Conservation (phyloP, 1,284 basidiomycete species). For the Leccinum idahoense region DNA sequence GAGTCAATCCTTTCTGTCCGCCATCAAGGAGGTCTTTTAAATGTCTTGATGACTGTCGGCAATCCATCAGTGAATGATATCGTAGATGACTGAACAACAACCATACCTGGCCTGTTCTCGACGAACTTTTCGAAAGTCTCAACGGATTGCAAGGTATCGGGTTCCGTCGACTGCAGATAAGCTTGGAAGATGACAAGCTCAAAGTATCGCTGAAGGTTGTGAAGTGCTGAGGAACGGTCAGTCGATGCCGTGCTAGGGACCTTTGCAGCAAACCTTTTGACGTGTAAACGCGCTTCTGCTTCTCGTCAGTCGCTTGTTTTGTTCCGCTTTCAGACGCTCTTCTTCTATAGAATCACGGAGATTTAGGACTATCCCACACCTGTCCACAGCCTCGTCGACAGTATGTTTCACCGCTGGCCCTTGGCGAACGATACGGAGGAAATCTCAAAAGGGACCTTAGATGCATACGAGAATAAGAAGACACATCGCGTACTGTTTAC, state of each 20-base stretch:
- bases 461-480: background rate
- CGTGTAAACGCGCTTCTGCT: constrained; percentile 58
- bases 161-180: constrained; percentile 82
- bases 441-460: constrained; percentile 44
- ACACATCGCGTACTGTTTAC: constrained; percentile 62
- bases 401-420: constrained; percentile 83
- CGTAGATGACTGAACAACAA: background rate
- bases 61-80: background rate
- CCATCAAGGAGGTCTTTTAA: constrained; percentile 87
- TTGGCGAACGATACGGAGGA: constrained; percentile 89
- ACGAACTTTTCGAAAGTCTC: constrained; percentile 81
- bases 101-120: constrained; percentile 70
- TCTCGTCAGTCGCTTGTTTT: constrained; percentile 73
- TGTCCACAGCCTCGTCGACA: constrained; percentile 92
- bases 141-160: constrained; percentile 75
- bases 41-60: constrained; percentile 82
- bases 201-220: constrained; percentile 84
- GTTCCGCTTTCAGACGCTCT: constrained; percentile 67
- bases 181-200: constrained; percentile 92
- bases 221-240: constrained; percentile 50
- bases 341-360: constrained; percentile 88
- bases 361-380: constrained; percentile 82
- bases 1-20: constrained; percentile 77
- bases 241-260: background rate
- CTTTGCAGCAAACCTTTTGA: constrained; percentile 56